These are phyloP conservation scores for Thelephora terrestris DNA, from an alignment of 1,284 basidiomycete genomes.

Conservation along the genomic window DNA sequence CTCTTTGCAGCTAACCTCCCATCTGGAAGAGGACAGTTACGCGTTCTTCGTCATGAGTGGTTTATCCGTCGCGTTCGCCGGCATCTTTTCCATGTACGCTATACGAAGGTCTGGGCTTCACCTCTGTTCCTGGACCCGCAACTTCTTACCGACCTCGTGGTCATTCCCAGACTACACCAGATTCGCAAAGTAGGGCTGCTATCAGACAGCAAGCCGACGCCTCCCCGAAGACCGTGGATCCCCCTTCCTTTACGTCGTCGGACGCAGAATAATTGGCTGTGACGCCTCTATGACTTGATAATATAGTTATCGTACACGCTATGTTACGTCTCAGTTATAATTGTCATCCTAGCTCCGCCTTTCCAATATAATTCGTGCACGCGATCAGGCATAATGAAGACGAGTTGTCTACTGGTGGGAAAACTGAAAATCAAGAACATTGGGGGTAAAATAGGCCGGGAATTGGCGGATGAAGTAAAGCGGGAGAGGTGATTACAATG, in stretches of 20 bases:
- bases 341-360: no score
- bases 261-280: slow-evolving; percentile 9
- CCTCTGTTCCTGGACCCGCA: neutral
- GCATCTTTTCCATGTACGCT: slow-evolving; percentile 48
- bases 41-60: slow-evolving; percentile 60
- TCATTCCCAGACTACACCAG: slow-evolving; percentile 9
- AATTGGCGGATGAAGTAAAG: no score
- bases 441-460: no score
- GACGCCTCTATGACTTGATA: neutral
- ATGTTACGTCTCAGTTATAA: no score
- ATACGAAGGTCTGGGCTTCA: slow-evolving; percentile 41
- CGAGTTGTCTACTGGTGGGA: no score
- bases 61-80: slow-evolving; percentile 40
- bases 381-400: no score
- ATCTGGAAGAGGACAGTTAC: slow-evolving; percentile 56
- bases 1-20: slow-evolving; percentile 48
- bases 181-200: slow-evolving; percentile 38
- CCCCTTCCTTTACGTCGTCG: slow-evolving; percentile 48
- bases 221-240: slow-evolving; percentile 33
- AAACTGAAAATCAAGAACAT: no score
- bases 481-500: no score
- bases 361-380: no score
- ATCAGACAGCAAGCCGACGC: slow-evolving; percentile 22
- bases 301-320: neutral
- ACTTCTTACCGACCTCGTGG: neutral